These are phyloP conservation scores for Microsporum canis DNA, from an alignment of 2,329 filamentous ascomycete species.

Conservation along the genomic window DNA sequence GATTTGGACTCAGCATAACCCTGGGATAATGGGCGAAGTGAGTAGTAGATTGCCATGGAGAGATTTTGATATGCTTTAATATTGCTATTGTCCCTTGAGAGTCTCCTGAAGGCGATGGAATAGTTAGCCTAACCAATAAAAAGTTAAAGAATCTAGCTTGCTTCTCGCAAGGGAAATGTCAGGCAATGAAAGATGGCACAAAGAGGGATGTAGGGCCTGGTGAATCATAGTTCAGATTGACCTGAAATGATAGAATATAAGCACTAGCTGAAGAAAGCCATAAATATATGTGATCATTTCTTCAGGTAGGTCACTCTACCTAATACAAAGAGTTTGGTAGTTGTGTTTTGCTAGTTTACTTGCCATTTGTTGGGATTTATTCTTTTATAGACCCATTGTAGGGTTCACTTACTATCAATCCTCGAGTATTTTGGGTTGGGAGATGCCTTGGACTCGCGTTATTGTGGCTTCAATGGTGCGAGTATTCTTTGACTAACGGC, in stretches of 20 bases:
- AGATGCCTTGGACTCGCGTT: neutral
- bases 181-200: neutral
- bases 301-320: neutral
- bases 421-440: neutral
- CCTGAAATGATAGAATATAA: neutral
- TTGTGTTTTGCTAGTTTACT: neutral
- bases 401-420: slow-evolving; percentile 1
- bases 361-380: neutral
- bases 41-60: neutral
- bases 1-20: neutral
- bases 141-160: too few species aligned
- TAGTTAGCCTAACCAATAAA: neutral
- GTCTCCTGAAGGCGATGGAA: neutral
- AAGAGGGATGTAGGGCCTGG: neutral
- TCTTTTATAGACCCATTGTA: neutral
- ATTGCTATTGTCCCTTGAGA: neutral
- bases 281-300: neutral
- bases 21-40: neutral
- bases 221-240: neutral
- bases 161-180: neutral
- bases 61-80: neutral
- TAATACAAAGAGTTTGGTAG: neutral
- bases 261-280: neutral
- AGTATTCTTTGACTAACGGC: neutral
- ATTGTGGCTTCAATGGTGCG: neutral